A percentile compares a stretch with the other conserved stretches of the same genome.
Evolutionary conservation across 495 filamentous ascomycete species (phyloP).

Genomic region (Neurospora africana): DNA sequence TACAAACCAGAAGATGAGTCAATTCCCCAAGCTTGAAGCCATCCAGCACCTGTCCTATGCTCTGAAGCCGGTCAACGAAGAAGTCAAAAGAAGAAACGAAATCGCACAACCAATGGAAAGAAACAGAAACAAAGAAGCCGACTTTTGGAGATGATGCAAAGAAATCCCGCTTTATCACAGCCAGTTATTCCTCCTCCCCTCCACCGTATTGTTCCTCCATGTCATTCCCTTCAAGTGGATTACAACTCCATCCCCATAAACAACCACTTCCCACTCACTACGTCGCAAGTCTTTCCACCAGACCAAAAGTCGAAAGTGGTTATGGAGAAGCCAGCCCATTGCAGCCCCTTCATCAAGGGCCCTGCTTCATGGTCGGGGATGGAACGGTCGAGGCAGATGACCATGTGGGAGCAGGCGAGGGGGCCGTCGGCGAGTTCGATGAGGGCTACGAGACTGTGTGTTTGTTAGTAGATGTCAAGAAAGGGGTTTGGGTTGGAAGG

Average conservation of each 20-base stretch:
- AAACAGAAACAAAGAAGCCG: background rate
- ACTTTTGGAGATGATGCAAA: background rate
- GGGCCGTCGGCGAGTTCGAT: constrained; percentile 73
- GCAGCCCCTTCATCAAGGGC: constrained; percentile 64
- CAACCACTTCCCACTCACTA: constrained; percentile 65
- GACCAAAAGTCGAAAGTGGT: constrained; percentile 69
- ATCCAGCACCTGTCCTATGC: background rate
- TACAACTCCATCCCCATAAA: constrained; percentile 79
- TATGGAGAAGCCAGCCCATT: constrained; percentile 86
- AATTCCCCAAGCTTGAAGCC: background rate
- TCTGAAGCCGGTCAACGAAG: background rate
- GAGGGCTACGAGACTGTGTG: constrained; percentile 66
- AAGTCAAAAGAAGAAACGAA: background rate
- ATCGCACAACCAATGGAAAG: background rate
- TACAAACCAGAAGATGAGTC: background rate
- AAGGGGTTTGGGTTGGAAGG: too few species aligned
- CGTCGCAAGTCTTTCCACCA: constrained; percentile 29
- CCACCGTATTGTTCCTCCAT: background rate
- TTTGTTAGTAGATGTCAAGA: constrained; percentile 5
- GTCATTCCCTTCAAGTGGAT: too few species aligned
- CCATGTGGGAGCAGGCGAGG: constrained; percentile 64
- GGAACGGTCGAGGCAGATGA: constrained; percentile 68
- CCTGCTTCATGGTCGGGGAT: constrained; percentile 47
- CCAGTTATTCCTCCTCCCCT: background rate
- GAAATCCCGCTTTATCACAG: background rate